Evolutionary conservation across 1,284 basidiomycete species (phyloP).

Genomic region (Phellinidium pouzarii): DNA sequence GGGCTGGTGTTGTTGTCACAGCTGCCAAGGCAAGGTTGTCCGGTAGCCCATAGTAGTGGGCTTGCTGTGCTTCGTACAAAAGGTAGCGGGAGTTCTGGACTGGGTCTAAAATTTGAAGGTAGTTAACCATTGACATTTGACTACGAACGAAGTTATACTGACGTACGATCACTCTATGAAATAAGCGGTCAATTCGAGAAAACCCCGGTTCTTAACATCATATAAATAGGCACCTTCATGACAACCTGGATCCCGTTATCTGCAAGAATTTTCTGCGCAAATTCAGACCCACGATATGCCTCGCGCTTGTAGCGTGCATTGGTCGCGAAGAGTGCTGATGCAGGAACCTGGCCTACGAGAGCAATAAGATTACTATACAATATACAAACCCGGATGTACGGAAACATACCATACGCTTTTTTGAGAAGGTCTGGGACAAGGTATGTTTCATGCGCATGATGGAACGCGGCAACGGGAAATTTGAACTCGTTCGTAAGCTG

Average conservation of each 20-base stretch:
- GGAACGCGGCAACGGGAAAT: conserved; percentile 70
- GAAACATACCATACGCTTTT: conserved; percentile 51
- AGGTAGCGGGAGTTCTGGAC: conserved; percentile 75
- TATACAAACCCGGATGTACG: not conserved
- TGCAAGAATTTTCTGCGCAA: conserved; percentile 75
- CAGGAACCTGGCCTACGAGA: conserved; percentile 48
- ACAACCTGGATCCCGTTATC: conserved; percentile 71
- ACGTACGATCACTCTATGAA: not conserved
- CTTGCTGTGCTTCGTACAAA: conserved; percentile 83
- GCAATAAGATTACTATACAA: not conserved
- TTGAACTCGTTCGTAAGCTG: conserved; percentile 77
- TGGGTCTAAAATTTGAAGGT: conserved; percentile 32
- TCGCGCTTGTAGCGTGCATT: conserved; percentile 76
- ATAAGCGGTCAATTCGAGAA: not conserved
- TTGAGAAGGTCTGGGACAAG: conserved; percentile 72
- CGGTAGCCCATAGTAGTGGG: conserved; percentile 68
- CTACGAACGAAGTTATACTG: not conserved
- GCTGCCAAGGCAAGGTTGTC: conserved; percentile 58
- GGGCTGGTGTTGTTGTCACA: conserved; percentile 76
- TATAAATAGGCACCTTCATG: conserved; percentile 56
- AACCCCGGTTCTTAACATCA: not conserved
- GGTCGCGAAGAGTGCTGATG: conserved; percentile 71
- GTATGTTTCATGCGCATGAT: conserved; percentile 78
- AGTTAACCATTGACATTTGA: not conserved
- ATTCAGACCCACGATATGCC: conserved; percentile 80